Percentiles rank a stretch among this genome's conserved stretches.
Evolutionary conservation across 2,329 filamentous ascomycete species (phyloP).

Genomic region (Scedosporium apiospermum): DNA sequence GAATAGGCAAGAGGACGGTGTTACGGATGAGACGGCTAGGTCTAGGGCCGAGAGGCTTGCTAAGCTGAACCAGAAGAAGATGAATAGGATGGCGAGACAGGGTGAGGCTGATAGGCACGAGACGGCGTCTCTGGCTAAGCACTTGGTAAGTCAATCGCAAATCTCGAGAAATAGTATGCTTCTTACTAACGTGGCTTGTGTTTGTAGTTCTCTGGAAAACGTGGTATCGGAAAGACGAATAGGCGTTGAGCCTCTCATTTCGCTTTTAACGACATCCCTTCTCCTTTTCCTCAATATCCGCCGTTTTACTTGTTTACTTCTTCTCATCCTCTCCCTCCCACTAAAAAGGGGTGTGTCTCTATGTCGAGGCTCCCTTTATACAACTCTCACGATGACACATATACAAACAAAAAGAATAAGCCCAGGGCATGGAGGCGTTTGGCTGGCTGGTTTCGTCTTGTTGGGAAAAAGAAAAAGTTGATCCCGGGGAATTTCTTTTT

Average conservation of each 20-base stretch:
- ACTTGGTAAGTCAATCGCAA: conserved; percentile 60
- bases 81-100: conserved; percentile 95
- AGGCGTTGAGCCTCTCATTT: conserved; percentile 42
- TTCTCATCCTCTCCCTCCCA: not conserved
- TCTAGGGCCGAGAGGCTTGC: conserved; percentile 76
- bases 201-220: conserved; percentile 74
- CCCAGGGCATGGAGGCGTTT: not conserved
- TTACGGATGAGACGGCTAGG: conserved; percentile 56
- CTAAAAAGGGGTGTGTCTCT: not conserved
- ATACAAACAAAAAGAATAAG: not conserved
- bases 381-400: not conserved
- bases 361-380: not conserved
- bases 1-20: conserved; percentile 69
- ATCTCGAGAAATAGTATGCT: not conserved
- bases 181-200: conserved; percentile 20
- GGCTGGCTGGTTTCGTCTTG: not conserved
- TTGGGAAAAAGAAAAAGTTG: conserved; percentile 4
- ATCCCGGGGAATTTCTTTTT: not conserved
- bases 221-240: conserved; percentile 82
- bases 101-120: conserved; percentile 93
- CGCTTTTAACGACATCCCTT: not conserved
- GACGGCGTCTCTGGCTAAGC: conserved; percentile 72
- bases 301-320: not conserved
- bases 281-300: not conserved
- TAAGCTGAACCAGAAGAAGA: conserved; percentile 93